Conservation (phyloP, 2,329 filamentous ascomycete genomes). For the Ophiocordyceps camponoti-floridani region DNA sequence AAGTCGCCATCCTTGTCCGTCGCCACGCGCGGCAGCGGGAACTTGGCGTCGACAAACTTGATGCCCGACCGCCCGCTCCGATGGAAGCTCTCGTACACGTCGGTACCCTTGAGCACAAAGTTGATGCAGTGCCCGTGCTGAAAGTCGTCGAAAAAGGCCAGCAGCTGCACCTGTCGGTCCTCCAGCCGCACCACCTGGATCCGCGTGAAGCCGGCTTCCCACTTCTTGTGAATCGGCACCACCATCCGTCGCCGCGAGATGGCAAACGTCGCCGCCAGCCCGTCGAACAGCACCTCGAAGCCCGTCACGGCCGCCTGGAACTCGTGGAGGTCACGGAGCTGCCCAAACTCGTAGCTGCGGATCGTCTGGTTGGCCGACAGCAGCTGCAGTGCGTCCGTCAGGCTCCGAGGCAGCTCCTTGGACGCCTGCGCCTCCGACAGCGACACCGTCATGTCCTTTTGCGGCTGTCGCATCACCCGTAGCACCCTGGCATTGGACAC, state of each 20-base stretch:
- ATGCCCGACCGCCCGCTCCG: constrained; percentile 51
- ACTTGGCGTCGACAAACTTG: constrained; percentile 78
- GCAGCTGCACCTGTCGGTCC: constrained; percentile 57
- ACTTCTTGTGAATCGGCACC: constrained; percentile 85
- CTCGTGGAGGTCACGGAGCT: constrained; percentile 49
- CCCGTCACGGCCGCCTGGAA: constrained; percentile 71
- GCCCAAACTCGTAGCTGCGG: constrained; percentile 53
- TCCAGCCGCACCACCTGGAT: constrained; percentile 58
- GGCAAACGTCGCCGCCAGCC: constrained; percentile 54
- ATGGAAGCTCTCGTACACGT: constrained; percentile 56
- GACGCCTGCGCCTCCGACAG: constrained; percentile 49
- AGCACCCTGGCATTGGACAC: constrained; percentile 43
- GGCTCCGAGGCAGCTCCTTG: constrained; percentile 41
- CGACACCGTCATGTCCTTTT: constrained; percentile 61
- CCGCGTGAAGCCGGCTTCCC: constrained; percentile 66
- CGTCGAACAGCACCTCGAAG: constrained; percentile 58
- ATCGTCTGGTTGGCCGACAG: constrained; percentile 43
- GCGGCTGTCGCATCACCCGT: constrained; percentile 51
- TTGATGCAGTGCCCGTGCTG: constrained; percentile 77
- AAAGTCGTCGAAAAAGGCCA: constrained; percentile 82
- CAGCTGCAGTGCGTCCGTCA: constrained; percentile 45
- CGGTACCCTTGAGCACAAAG: constrained; percentile 69
- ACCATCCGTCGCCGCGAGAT: constrained; percentile 78
- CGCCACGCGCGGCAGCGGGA: constrained; percentile 53
- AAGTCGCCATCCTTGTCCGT: constrained; percentile 30